Conservation (phyloP, 163 green algal genomes). For the Volvox carteri region DNA sequence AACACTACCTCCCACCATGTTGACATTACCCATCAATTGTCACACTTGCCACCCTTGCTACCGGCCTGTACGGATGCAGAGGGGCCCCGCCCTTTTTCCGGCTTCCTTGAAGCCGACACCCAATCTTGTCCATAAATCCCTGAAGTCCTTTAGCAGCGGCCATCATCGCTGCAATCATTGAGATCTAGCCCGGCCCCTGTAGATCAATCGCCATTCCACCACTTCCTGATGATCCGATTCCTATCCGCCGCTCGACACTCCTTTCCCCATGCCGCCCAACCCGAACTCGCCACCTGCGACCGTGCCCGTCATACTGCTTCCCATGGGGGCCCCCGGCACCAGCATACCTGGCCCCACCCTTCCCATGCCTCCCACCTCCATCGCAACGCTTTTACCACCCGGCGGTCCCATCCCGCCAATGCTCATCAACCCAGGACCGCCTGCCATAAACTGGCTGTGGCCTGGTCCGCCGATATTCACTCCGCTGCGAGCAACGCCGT, state of each 20-base stretch:
- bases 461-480: too few species aligned
- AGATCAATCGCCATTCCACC: neutral
- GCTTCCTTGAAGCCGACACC: too few species aligned
- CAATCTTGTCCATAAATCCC: neutral
- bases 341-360: neutral
- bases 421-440: too few species aligned
- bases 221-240: neutral
- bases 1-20: too few species aligned
- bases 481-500: neutral
- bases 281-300: neutral
- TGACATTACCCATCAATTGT: too few species aligned
- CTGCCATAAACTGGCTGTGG: too few species aligned
- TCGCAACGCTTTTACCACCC: constrained; percentile 1
- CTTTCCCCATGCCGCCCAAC: neutral
- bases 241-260: neutral
- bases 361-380: neutral
- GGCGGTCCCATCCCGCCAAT: neutral
- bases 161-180: neutral
- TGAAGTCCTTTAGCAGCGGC: too few species aligned
- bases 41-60: too few species aligned
- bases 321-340: neutral
- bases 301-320: neutral
- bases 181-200: neutral
- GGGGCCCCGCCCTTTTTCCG: too few species aligned
- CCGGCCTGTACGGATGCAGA: too few species aligned